Percentiles rank a stretch among this genome's conserved stretches.
phyloP scores from a whole-genome alignment of 164 flowering plant genomes.

The Akebia trifoliata region DNA sequence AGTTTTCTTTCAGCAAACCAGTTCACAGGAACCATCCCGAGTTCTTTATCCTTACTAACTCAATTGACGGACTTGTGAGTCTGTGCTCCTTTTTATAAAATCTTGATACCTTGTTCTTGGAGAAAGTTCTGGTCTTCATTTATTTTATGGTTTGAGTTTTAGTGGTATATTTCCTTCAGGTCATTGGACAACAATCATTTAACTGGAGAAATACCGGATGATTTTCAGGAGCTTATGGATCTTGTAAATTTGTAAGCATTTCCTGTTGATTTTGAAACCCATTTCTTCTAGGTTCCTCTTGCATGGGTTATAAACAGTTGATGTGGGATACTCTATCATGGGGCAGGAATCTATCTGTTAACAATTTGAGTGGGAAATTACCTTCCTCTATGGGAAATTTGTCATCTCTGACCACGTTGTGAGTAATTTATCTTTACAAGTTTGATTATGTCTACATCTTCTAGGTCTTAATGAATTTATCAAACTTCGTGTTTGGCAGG shows the following conservation, averaged over 20 bases:
- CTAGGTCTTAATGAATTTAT: background rate
- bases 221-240: constrained; percentile 43
- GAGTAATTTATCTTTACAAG: constrained; percentile 24
- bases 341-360: constrained; percentile 76
- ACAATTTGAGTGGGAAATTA: constrained; percentile 71
- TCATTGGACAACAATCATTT: constrained; percentile 62
- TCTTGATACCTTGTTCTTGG: background rate
- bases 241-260: constrained; percentile 65
- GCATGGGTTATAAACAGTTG: constrained; percentile 9
- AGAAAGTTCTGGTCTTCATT: background rate
- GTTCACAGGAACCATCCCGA: constrained; percentile 83
- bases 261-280: background rate
- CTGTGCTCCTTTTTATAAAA: background rate
- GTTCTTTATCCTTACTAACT: constrained; percentile 46
- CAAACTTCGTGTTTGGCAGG: constrained; percentile 38
- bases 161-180: constrained; percentile 33
- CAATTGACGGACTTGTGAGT: constrained; percentile 61
- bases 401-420: constrained; percentile 62
- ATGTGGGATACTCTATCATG: constrained; percentile 3
- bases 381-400: constrained; percentile 57
- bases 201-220: constrained; percentile 71
- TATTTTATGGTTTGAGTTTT: background rate
- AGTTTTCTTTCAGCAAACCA: constrained; percentile 92
- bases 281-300: constrained; percentile 3
- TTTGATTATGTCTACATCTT: background rate